These are phyloP conservation scores for Vitis amurensis DNA, from an alignment of 164 flowering plant genomes.

Conservation along the genomic window DNA sequence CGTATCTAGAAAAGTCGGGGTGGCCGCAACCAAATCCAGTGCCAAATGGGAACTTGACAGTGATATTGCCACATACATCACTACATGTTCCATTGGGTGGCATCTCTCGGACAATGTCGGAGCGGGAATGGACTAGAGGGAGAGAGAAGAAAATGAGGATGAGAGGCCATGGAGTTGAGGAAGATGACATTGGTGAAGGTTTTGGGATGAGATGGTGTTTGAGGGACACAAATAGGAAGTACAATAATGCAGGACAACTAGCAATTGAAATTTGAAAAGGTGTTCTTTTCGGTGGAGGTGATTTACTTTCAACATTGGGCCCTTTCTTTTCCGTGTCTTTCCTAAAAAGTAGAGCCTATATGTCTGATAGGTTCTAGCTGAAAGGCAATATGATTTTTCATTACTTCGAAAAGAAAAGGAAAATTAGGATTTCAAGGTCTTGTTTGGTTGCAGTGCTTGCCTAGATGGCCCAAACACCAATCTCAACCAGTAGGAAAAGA, in stretches of 20 bases:
- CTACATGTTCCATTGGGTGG: constrained; percentile 34
- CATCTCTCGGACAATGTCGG: constrained; percentile 3
- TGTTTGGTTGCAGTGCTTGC: no score
- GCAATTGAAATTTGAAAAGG: constrained; percentile 1
- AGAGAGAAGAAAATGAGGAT: constrained; percentile 14
- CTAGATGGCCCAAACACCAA: no score
- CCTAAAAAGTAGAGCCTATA: constrained; percentile 33
- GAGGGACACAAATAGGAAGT: neutral
- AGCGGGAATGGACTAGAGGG: constrained; percentile 3
- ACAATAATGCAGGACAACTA: neutral
- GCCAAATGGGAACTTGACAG: constrained; percentile 59
- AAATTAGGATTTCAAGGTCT: no score
- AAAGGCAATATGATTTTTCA: constrained; percentile 11
- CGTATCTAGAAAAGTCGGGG: constrained; percentile 49
- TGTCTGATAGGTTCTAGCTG: constrained; percentile 17
- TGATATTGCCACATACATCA: constrained; percentile 40
- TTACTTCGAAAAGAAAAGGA: neutral
- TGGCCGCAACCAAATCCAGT: constrained; percentile 66
- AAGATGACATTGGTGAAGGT: constrained; percentile 16
- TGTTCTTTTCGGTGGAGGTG: constrained; percentile 24
- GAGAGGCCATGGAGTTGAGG: constrained; percentile 3
- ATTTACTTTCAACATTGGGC: constrained; percentile 13
- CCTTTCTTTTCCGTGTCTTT: constrained; percentile 2
- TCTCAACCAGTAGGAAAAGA: no score
- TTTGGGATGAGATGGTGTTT: neutral